These are phyloP conservation scores for Podila clonocystis DNA, from an alignment of 192 early-diverging fungal species.

Conservation along the genomic window DNA sequence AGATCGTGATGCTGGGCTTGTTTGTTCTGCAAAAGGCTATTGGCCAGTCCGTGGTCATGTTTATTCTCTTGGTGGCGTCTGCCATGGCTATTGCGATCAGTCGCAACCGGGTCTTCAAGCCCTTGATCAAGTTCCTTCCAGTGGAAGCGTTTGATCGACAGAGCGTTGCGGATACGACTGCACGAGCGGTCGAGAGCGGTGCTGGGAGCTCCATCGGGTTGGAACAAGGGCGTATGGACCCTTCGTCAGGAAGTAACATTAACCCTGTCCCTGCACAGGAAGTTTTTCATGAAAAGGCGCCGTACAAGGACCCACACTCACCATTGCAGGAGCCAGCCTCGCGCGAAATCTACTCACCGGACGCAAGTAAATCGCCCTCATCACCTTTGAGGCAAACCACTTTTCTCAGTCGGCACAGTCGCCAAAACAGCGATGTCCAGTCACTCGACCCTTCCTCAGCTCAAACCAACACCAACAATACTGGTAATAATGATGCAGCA, in stretches of 20 bases:
- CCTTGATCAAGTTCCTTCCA: conserved; percentile 57
- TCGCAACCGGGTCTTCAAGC: conserved; percentile 50
- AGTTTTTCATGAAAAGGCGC: conserved; percentile 19
- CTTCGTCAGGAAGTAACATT: neutral
- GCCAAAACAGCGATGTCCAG: neutral
- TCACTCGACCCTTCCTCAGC: neutral
- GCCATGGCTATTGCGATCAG: conserved; percentile 37
- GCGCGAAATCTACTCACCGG: conserved; percentile 3
- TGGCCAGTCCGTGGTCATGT: conserved; percentile 58
- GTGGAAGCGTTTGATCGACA: conserved; percentile 24
- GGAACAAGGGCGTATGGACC: neutral
- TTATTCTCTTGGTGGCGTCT: conserved; percentile 42
- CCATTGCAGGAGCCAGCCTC: conserved; percentile 1
- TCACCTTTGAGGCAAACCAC: neutral
- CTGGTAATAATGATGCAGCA: neutral
- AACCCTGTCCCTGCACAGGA: conserved; percentile 22
- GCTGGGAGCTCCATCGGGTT: neutral
- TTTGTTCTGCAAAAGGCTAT: conserved; percentile 65
- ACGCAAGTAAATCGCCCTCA: neutral
- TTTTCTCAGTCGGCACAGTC: neutral
- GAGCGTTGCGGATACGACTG: neutral
- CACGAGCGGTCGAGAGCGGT: neutral
- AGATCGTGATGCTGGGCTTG: conserved; percentile 75
- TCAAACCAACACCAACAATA: neutral
- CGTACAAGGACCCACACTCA: conserved; percentile 21